Evolutionary conservation across 371 early-diverging fungal genomes (phyloP).

Genomic region (Mortierella sp.): DNA sequence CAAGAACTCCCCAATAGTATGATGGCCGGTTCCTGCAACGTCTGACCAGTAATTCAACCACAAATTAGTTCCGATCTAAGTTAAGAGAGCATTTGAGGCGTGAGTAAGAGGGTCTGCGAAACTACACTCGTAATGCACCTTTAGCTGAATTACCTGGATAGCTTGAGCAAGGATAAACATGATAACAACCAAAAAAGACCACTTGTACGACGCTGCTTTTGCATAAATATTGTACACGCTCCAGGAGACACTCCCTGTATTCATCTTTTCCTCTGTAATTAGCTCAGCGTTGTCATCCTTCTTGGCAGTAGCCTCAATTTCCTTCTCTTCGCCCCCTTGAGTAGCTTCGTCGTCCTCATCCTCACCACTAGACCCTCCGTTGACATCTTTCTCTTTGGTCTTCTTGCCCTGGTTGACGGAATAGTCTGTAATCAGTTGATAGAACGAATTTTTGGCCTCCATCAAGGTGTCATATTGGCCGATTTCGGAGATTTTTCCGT

Average conservation of each 20-base stretch:
- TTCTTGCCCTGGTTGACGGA: constrained; percentile 27
- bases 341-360: constrained; percentile 14
- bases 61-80: constrained; percentile 61
- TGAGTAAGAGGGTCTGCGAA: neutral
- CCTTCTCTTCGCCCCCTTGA: constrained; percentile 25
- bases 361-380: constrained; percentile 40
- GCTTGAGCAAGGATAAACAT: constrained; percentile 35
- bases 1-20: constrained; percentile 28
- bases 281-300: constrained; percentile 58
- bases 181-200: constrained; percentile 18
- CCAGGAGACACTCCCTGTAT: constrained; percentile 70
- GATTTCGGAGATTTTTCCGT: constrained; percentile 66
- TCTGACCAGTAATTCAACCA: constrained; percentile 72
- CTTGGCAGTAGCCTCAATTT: constrained; percentile 16
- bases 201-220: constrained; percentile 62
- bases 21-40: constrained; percentile 22
- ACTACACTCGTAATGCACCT: neutral
- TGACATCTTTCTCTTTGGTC: constrained; percentile 1
- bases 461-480: constrained; percentile 68
- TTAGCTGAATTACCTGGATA: constrained; percentile 21
- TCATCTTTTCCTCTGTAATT: constrained; percentile 71
- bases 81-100: neutral
- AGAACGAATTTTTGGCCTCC: constrained; percentile 58
- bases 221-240: constrained; percentile 70
- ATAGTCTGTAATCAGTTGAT: constrained; percentile 60